Evolutionary conservation across 129 eudicot genomes (phyloP).

Genomic region (Saussurea involucrata): DNA sequence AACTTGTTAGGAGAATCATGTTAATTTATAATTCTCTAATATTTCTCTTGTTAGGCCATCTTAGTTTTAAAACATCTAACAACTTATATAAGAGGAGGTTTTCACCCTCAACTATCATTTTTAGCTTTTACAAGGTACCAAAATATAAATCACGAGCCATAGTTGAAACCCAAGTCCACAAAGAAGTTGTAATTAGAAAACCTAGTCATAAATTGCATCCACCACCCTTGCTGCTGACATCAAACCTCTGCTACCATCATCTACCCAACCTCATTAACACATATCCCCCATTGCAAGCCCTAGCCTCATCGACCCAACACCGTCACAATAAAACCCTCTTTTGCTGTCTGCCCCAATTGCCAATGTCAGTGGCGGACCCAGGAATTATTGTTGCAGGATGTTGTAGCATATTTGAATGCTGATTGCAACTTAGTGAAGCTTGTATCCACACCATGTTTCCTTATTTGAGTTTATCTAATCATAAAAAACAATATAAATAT

Average conservation of each 20-base stretch:
- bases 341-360: too few species aligned
- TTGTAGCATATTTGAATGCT: too few species aligned
- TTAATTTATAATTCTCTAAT: not conserved
- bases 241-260: too few species aligned
- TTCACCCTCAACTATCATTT: not conserved
- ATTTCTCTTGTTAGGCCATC: not conserved
- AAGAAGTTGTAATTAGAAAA: too few species aligned
- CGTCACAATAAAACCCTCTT: too few species aligned
- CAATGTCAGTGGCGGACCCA: too few species aligned
- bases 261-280: too few species aligned
- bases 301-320: too few species aligned
- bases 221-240: too few species aligned
- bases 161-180: not conserved
- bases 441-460: not conserved
- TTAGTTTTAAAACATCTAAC: not conserved
- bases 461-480: not conserved
- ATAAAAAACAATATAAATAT: not conserved
- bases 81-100: constrained; percentile 9
- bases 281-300: too few species aligned
- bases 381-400: too few species aligned
- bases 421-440: not conserved
- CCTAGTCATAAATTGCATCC: too few species aligned
- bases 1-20: constrained; percentile 1
- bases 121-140: not conserved
- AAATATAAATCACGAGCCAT: not conserved